phyloP scores from a whole-genome alignment of 768 basidiomycete species.

The Cystoderma amianthinum region DNA sequence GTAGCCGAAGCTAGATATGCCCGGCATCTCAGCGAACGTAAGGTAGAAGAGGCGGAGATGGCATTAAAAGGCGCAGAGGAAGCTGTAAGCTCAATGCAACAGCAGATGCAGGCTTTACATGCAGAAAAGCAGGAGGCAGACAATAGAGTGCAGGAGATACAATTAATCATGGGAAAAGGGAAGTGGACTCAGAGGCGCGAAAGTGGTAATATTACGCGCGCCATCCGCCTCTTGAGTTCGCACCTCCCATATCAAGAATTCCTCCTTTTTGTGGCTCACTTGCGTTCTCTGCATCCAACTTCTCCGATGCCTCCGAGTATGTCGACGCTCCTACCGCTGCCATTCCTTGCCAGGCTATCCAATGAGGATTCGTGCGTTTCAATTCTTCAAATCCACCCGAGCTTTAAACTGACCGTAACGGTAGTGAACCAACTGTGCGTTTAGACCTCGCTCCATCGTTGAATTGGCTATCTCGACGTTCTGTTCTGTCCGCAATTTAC shows the following conservation, averaged over 20 bases:
- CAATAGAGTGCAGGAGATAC: slow-evolving; percentile 40
- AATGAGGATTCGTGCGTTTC: slow-evolving; percentile 87
- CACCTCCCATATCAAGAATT: slow-evolving; percentile 82
- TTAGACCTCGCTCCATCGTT: slow-evolving; percentile 92
- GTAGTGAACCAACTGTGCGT: slow-evolving; percentile 85
- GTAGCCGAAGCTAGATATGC: slow-evolving; percentile 89
- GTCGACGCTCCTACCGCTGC: slow-evolving; percentile 65
- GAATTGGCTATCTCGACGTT: slow-evolving; percentile 88
- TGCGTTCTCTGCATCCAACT: slow-evolving; percentile 62
- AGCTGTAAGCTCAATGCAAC: slow-evolving; percentile 76
- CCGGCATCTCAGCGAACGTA: slow-evolving; percentile 55
- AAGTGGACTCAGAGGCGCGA: slow-evolving; percentile 52
- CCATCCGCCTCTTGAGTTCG: slow-evolving; percentile 48
- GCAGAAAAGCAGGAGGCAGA: slow-evolving; percentile 62
- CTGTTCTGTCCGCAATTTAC: slow-evolving; percentile 80
- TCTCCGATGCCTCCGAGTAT: slow-evolving; percentile 60
- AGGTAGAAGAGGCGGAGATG: slow-evolving; percentile 69
- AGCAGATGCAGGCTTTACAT: slow-evolving; percentile 72
- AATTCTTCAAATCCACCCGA: no score
- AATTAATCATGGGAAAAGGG: slow-evolving; percentile 54
- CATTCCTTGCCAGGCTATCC: slow-evolving; percentile 71
- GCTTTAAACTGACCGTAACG: no score
- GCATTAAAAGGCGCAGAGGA: slow-evolving; percentile 83
- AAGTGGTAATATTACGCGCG: slow-evolving; percentile 16
- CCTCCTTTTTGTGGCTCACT: slow-evolving; percentile 65